Evolutionary conservation across 23 red algal species (phyloP).

Genomic region (Gracilaria gracilis): DNA sequence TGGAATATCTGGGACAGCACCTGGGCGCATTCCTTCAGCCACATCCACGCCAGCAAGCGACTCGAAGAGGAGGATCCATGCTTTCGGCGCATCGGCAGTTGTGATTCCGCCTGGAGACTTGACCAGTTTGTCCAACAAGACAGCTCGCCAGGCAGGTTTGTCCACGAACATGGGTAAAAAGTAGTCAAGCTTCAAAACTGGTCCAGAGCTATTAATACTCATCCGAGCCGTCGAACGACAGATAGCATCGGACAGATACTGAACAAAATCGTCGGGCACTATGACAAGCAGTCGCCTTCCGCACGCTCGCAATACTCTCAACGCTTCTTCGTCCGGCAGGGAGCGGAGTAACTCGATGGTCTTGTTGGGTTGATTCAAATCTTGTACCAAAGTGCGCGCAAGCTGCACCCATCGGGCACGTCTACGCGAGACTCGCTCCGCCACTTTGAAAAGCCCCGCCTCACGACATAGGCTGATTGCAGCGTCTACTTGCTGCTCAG

Average conservation of each 20-base stretch:
- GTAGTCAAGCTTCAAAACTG: slow-evolving; percentile 32
- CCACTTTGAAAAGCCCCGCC: slow-evolving; percentile 66
- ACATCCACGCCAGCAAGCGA: slow-evolving; percentile 65
- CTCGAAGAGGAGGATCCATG: slow-evolving; percentile 74
- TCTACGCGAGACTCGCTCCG: slow-evolving; percentile 63
- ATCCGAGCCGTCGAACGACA: slow-evolving; percentile 31
- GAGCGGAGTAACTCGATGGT: slow-evolving; percentile 62
- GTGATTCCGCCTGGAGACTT: slow-evolving; percentile 47
- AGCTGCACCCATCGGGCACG: slow-evolving; percentile 60
- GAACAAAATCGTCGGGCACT: slow-evolving; percentile 51
- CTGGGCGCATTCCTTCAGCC: slow-evolving; percentile 22
- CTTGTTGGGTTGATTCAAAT: slow-evolving; percentile 51
- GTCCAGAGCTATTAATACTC: slow-evolving; percentile 30
- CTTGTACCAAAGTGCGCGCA: slow-evolving; percentile 65
- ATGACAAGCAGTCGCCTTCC: slow-evolving; percentile 53
- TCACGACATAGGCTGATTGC: slow-evolving; percentile 68
- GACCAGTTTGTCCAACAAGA: slow-evolving; percentile 54
- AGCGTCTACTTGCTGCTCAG: slow-evolving; percentile 73
- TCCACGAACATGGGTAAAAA: slow-evolving; percentile 72
- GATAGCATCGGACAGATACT: slow-evolving; percentile 60
- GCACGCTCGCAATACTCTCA: slow-evolving; percentile 63
- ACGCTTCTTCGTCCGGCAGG: slow-evolving; percentile 51
- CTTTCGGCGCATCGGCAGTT: slow-evolving; percentile 33
- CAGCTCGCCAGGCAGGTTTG: slow-evolving; percentile 59
- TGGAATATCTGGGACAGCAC: background rate